Percentiles rank a stretch among this genome's conserved stretches.
phyloP scores from a whole-genome alignment of 768 basidiomycete genomes.

The Piloderma croceum region DNA sequence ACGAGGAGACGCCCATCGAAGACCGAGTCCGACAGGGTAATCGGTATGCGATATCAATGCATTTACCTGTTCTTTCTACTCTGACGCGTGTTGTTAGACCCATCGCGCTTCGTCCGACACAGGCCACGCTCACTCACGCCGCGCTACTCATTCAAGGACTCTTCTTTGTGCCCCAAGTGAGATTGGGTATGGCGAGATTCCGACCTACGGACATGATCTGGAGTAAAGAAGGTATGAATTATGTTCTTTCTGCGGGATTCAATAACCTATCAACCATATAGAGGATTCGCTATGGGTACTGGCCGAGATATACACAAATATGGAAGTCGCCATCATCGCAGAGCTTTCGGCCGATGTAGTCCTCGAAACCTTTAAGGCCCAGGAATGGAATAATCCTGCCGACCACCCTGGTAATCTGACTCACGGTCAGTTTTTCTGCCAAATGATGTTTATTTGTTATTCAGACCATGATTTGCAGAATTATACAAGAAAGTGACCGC shows the following conservation, averaged over 20 bases:
- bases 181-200: constrained; percentile 34
- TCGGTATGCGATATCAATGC: constrained; percentile 36
- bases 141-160: constrained; percentile 56
- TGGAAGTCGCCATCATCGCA: constrained; percentile 59
- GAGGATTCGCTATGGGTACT: constrained; percentile 50
- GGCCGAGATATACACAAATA: constrained; percentile 61
- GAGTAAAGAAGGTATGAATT: too few species aligned
- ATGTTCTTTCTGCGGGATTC: too few species aligned
- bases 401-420: constrained; percentile 40
- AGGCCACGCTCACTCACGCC: constrained; percentile 48
- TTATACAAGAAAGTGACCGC: constrained; percentile 41
- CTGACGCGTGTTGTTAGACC: constrained; percentile 41
- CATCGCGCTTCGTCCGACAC: constrained; percentile 58
- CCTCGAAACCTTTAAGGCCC: constrained; percentile 41
- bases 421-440: constrained; percentile 26
- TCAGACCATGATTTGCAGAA: constrained; percentile 29
- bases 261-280: too few species aligned
- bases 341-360: constrained; percentile 50
- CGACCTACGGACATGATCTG: constrained; percentile 21
- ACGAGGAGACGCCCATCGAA: constrained; percentile 48
- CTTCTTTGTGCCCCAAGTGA: constrained; percentile 68
- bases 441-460: constrained; percentile 3
- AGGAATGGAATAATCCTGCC: constrained; percentile 30
- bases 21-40: constrained; percentile 50
- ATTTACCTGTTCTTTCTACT: constrained; percentile 1